phyloP scores from a whole-genome alignment of 306 rosid genomes.

The Vigna unguiculata region DNA sequence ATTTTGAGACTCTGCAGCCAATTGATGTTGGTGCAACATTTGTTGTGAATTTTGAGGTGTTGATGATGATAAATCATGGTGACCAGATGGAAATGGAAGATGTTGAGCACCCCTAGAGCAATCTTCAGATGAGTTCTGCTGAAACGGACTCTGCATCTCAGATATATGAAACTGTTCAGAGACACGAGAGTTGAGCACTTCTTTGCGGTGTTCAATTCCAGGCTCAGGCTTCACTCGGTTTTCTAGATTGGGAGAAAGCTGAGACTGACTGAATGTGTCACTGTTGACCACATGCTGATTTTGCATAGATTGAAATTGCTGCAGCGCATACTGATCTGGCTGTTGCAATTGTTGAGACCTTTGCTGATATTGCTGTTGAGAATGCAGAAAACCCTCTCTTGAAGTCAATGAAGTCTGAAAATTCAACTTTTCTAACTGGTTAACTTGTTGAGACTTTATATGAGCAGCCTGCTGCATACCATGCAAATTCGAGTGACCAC shows the following conservation, averaged over 20 bases:
- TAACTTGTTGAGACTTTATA: conserved; percentile 65
- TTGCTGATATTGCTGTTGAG: conserved; percentile 80
- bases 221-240: conserved; percentile 77
- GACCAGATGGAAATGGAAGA: conserved; percentile 62
- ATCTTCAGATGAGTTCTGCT: conserved; percentile 66
- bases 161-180: conserved; percentile 73
- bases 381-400: conserved; percentile 65
- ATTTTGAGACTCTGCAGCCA: conserved; percentile 68
- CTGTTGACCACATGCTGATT: conserved; percentile 64
- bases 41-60: conserved; percentile 72
- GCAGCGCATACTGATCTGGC: conserved; percentile 67
- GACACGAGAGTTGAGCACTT: conserved; percentile 58
- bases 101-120: conserved; percentile 63
- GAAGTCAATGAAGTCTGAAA: conserved; percentile 70
- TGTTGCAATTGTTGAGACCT: conserved; percentile 79
- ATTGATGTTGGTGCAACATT: conserved; percentile 60
- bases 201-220: conserved; percentile 71
- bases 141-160: conserved; percentile 80
- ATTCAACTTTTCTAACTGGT: conserved; percentile 78
- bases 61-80: conserved; percentile 66
- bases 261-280: conserved; percentile 72
- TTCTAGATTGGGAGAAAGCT: conserved; percentile 61
- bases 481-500: conserved; percentile 74
- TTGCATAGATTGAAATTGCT: conserved; percentile 60
- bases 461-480: conserved; percentile 71